Base-by-base conservation (phyloP, 805 yeast genomes). In the Pichia paraexigua region DNA sequence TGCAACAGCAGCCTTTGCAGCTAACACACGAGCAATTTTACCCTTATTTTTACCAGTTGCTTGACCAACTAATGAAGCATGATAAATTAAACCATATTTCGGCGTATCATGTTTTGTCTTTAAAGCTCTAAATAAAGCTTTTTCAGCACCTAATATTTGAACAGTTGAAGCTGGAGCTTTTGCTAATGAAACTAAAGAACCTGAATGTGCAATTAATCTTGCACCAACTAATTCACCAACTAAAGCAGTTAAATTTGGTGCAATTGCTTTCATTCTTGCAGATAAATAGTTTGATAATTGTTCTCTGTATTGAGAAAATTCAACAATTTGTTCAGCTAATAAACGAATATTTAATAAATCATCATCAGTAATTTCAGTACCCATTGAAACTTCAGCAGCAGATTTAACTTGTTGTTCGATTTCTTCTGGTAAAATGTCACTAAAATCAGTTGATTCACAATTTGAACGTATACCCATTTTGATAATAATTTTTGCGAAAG, bases 161-260 rank as follows among this genome's bases (percentile, higher is more conserved):
- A 94, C 85, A 52, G 99, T 94, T 22, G 99, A 94, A 56, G 99
- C 98, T 60, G 99, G 98, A 47, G 97, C 95, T 76, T 94, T 94
- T 60, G 99, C 96, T 63, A 94, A 78, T 53, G 95, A 88, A 63
- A 91, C 84, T 63, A 94, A 76, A 60, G 96, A 87, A 65, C 99
- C 99, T 49, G 98, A 84, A 70, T 94, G 99, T 43, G 99, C 94
- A 69, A 94, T 94, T 68, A 94, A 80, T 74, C 99, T 83, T 55
- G 99, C 99, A 72, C 99, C 99, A 47, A 94, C 95, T 61, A 94
- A 82, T 76, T 94, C 99, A 67, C 99, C 99, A 57, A 94, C 96
- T 62, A 94, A 79, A 46, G 94, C 85, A 47, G 97, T 90, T 68
- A 92, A 78, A 72, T 94, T 94, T 68, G 99, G 99, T 57, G 99